phyloP scores from a whole-genome alignment of 2,329 filamentous ascomycete genomes.

The Ceratocystis huliohia region DNA sequence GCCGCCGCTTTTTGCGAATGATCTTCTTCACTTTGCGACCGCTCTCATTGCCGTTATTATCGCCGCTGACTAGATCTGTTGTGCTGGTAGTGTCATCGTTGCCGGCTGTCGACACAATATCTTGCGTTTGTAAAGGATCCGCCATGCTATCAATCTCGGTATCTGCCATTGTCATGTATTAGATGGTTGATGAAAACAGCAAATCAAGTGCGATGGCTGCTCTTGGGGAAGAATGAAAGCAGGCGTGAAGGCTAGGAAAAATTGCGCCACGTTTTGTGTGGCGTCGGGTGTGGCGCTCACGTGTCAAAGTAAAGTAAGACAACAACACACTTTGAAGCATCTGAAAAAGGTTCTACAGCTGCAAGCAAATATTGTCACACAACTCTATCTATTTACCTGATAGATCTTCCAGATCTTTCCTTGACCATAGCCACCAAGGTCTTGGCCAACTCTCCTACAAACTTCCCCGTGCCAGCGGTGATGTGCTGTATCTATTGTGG shows the following conservation, averaged over 20 bases:
- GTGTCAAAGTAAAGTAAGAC: neutral
- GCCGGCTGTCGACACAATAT: neutral
- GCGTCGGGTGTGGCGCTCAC: neutral
- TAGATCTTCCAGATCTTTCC: too few relatives aligned
- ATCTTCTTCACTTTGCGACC: constrained; percentile 61
- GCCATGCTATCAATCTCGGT: constrained; percentile 3
- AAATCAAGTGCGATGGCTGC: constrained; percentile 18
- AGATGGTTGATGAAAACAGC: neutral
- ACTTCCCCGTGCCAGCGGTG: neutral
- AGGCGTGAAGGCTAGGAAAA: neutral
- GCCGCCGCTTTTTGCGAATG: constrained; percentile 81
- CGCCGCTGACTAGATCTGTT: neutral
- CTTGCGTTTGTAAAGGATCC: neutral
- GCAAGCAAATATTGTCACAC: too few relatives aligned
- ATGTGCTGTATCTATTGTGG: constrained; percentile 11
- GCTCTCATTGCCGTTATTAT: constrained; percentile 29
- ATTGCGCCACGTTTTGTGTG: neutral
- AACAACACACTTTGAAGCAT: neutral
- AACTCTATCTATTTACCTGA: too few relatives aligned
- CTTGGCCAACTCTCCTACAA: too few relatives aligned
- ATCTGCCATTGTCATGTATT: constrained; percentile 3
- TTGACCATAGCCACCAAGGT: too few relatives aligned
- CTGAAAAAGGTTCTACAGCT: too few relatives aligned
- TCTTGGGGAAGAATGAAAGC: neutral
- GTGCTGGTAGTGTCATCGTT: neutral